A percentile compares a stretch with the other conserved stretches of the same genome.
Conservation (phyloP, 306 rosid species). For the Adenanthera pavonina region DNA sequence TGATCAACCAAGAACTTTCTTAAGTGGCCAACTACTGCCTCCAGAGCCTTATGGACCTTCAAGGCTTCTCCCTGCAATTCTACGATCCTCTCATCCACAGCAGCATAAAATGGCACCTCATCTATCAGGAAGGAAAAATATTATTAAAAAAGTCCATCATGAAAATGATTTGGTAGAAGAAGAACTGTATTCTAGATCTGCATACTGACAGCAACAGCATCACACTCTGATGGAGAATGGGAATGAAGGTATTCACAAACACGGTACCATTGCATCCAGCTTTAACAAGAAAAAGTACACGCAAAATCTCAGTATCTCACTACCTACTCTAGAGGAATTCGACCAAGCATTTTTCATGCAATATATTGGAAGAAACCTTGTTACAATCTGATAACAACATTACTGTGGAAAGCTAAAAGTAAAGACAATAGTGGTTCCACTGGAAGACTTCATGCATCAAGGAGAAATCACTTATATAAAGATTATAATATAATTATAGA, state of each 20-base stretch:
- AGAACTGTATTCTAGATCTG: not conserved
- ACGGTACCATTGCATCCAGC: not conserved
- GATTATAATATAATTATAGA: slow-evolving; percentile 1
- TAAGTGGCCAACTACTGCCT: slow-evolving; percentile 86
- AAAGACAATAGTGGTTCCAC: not conserved
- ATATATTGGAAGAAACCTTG: not conserved
- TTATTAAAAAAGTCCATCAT: not conserved
- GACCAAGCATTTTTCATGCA: not conserved
- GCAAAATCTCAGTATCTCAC: not conserved
- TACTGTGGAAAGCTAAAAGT: too few species aligned
- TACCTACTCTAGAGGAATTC: not conserved
- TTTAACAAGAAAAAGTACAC: not conserved
- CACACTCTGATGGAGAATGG: not conserved
- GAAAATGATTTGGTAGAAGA: slow-evolving; percentile 31
- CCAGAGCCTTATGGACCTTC: slow-evolving; percentile 87
- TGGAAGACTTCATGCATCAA: not conserved
- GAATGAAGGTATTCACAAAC: not conserved
- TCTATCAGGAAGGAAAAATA: slow-evolving; percentile 51
- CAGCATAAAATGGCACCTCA: slow-evolving; percentile 89
- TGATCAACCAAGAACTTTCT: slow-evolving; percentile 96
- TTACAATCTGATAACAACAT: not conserved
- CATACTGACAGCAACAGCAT: slow-evolving; percentile 2
- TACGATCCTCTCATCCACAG: slow-evolving; percentile 88
- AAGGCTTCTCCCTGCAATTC: slow-evolving; percentile 92
- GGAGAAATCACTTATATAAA: not conserved